These are phyloP conservation scores for Malus sylvestris DNA, from an alignment of 306 rosid species.

Conservation along the genomic window DNA sequence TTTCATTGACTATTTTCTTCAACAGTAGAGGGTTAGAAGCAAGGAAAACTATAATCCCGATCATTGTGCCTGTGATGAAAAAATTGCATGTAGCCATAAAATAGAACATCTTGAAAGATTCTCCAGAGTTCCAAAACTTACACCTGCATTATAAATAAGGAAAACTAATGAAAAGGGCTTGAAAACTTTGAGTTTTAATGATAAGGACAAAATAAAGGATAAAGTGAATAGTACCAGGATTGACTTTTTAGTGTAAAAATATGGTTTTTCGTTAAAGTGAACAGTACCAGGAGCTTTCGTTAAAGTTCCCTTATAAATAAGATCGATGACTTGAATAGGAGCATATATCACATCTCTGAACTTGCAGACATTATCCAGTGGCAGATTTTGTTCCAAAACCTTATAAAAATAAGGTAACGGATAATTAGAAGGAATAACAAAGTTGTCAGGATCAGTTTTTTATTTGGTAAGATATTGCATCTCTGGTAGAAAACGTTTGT, in stretches of 20 bases:
- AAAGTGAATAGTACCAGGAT: no score
- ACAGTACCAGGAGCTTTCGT: no score
- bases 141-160: no score
- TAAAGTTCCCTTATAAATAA: no score
- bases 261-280: no score
- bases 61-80: neutral
- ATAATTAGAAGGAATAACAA: neutral
- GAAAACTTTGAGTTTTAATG: no score
- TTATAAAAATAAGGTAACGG: slow-evolving; percentile 16
- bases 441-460: neutral
- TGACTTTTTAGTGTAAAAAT: no score
- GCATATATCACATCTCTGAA: slow-evolving; percentile 77
- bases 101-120: slow-evolving; percentile 1
- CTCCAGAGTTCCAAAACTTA: no score
- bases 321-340: slow-evolving; percentile 88
- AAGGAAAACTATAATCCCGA: neutral
- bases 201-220: no score
- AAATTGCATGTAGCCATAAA: neutral
- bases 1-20: neutral
- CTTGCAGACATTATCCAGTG: slow-evolving; percentile 76
- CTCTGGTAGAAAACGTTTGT: slow-evolving; percentile 4
- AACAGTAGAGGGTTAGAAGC: neutral
- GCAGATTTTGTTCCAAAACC: slow-evolving; percentile 93
- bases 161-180: no score
- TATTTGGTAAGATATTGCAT: neutral